Base-by-base conservation (phyloP, 139 green algal genomes). In the Tetradesmus obliquus region DNA sequence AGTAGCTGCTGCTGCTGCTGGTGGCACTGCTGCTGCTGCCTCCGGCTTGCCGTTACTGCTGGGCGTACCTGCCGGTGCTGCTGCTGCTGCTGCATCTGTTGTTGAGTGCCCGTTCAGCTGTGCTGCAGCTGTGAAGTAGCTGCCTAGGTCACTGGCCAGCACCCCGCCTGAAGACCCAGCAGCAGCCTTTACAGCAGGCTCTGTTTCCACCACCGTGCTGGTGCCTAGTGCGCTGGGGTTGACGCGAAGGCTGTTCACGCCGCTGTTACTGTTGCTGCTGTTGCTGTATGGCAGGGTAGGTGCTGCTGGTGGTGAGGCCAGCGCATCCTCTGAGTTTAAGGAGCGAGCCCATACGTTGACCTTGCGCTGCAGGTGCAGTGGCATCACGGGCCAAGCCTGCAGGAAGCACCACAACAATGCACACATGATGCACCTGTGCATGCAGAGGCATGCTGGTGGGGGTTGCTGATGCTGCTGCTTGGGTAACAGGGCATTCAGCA, bases 321-420 rank as follows among this genome's bases (percentile, higher is more conserved):
- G 20, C 3, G 71, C 71, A 15, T 90, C 86, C n/a, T 90, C 86
- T 84, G 86, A 60, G 53, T 90, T 90, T 71, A 58, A 71, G 20
- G 53, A 71, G 17, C 71, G 57, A 2, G 55, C 15, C 86, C 86
- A 90, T 22, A 71, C 53, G 9, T 24, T 69, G 71, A 90, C 86
- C 71, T 90, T 90, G 71, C 86, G 86, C 20, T 90, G 86, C n/a
- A 90, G 12, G 55, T 90, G 86, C 54, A 90, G 69, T 20, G 86
- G 86, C 7, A 90, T 54, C 19, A 72, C 53, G 32, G 86, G 86
- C 86, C 86, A 90, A 19, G 53, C 86, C 86, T 84, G 86, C 66
- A 62, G 19, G 32, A 45, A 12, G 54, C 54, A 7, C 15, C 82
- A 87, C 66, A 81, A 15, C 24, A 82, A 82, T 82, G 76, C 24